Evolutionary conservation across 306 rosid species (phyloP), one percentile per base, ranked within the genome.

Genomic region (Crotalaria pallida): DNA sequence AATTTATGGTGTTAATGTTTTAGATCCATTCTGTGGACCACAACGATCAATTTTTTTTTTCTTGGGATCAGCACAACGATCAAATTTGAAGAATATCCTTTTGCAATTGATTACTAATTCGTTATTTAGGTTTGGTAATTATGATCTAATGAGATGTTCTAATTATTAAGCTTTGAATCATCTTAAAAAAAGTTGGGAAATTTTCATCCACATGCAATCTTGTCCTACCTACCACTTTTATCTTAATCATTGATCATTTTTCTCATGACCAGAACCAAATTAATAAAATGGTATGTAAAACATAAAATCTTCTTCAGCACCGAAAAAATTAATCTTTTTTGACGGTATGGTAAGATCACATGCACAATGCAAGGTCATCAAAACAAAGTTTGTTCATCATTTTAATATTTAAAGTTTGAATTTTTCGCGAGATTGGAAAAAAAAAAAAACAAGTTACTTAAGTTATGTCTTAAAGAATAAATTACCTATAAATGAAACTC

Each of bases 161-260:
- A 36, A 40, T 61, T 62, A 62, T 49, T 2, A 17, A 23, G 63
- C 18, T 73, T 10, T 73, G 63, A 50, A 62, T 62, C 63, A 15
- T 36, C 27, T 41, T 29, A 5, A 33, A 5, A 33, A 12, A 47
- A 18, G 56, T 6, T 45, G 1, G 17, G 18, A 55, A 23, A 4
- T 23, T 23, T 21, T 26, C 44, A 16, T 38, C 41, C 18, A 12
- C 23, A n/a, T n/a, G 29, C 3, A 27, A 44, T 12, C 19, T 34
- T 19, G 17, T 19, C 57, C 69, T 56, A 48, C 40, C 38, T 15
- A 23, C 52, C 61, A 60, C 61, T 61, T 60, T 60, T 57, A 12
- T 47, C 68, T 45, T 15, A 44, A 72, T 72, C 33, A 72, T 72
- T 60, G 36, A 22, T 51, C 48, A 60, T 59, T 43, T 17, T 67